These are phyloP conservation scores for Apophysomyces trapeziformis DNA, from an alignment of 371 early-diverging fungal species.

Conservation along the genomic window DNA sequence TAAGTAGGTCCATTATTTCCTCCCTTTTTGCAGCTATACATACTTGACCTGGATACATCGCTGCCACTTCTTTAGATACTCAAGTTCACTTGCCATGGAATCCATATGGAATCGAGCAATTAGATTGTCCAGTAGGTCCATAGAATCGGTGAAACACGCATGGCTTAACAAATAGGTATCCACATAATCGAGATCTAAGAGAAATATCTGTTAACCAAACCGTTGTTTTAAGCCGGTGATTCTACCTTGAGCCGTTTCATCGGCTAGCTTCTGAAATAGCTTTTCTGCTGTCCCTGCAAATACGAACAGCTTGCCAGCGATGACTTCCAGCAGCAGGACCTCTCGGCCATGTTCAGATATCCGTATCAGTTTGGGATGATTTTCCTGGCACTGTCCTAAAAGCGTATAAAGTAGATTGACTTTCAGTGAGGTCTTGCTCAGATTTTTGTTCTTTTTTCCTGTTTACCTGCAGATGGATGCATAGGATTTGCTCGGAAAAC, in stretches of 20 bases:
- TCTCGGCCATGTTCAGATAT: conserved; percentile 4
- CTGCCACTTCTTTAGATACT: conserved; percentile 60
- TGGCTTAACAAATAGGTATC: conserved; percentile 63
- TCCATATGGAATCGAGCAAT: conserved; percentile 57
- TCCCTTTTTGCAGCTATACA: neutral
- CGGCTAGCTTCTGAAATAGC: conserved; percentile 60
- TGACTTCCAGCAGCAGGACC: neutral
- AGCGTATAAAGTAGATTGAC: neutral
- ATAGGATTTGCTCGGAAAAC: conserved; percentile 7
- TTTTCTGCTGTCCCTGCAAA: conserved; percentile 62
- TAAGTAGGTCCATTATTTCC: neutral
- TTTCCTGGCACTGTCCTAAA: neutral
- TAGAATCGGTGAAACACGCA: conserved; percentile 57
- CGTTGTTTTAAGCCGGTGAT: neutral
- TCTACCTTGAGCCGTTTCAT: conserved; percentile 62
- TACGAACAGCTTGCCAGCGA: conserved; percentile 53
- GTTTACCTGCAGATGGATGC: conserved; percentile 5
- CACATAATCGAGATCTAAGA: conserved; percentile 62
- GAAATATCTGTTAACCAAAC: neutral
- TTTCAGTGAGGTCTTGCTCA: neutral
- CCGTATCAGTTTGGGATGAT: neutral
- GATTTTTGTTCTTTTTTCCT: neutral
- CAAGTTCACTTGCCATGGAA: conserved; percentile 47
- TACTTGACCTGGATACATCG: conserved; percentile 61
- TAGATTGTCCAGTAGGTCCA: conserved; percentile 55